These are phyloP conservation scores for Fusarium clavum DNA, from an alignment of 2,329 filamentous ascomycete genomes.

Conservation along the genomic window DNA sequence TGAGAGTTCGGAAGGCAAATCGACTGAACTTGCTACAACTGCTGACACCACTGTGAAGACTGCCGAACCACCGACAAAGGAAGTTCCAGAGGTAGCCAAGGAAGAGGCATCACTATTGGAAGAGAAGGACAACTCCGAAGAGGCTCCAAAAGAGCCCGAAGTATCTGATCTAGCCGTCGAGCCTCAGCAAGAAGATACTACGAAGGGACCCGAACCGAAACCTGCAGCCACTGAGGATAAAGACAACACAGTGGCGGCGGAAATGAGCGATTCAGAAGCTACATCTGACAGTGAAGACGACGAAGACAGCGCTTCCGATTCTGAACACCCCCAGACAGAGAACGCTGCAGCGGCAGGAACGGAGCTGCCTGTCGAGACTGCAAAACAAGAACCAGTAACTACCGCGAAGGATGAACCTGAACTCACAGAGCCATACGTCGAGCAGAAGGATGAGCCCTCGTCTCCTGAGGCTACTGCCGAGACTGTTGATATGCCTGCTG, in stretches of 20 bases:
- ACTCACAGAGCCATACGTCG: not conserved
- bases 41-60: slow-evolving; percentile 6
- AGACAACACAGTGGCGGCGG: not conserved
- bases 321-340: slow-evolving; percentile 4
- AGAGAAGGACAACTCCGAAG: slow-evolving; percentile 12
- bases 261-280: not conserved
- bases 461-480: slow-evolving; percentile 6
- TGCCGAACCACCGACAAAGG: not conserved
- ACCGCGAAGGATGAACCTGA: slow-evolving; percentile 1
- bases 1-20: not conserved
- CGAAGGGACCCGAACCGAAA: slow-evolving; percentile 5
- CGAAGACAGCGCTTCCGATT: slow-evolving; percentile 6
- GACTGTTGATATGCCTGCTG: slow-evolving; percentile 5
- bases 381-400: slow-evolving; percentile 2
- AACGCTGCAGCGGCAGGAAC: slow-evolving; percentile 1
- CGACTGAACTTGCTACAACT: not conserved
- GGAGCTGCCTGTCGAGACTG: not conserved
- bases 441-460: slow-evolving; percentile 12
- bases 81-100: slow-evolving; percentile 1
- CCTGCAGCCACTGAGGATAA: slow-evolving; percentile 4
- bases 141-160: slow-evolving; percentile 10
- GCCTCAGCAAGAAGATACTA: slow-evolving; percentile 6
- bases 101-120: slow-evolving; percentile 8
- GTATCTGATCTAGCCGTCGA: not conserved
- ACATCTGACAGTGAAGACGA: slow-evolving; percentile 2